phyloP scores from a whole-genome alignment of 345 rosid species.

The Citrus trifoliata region DNA sequence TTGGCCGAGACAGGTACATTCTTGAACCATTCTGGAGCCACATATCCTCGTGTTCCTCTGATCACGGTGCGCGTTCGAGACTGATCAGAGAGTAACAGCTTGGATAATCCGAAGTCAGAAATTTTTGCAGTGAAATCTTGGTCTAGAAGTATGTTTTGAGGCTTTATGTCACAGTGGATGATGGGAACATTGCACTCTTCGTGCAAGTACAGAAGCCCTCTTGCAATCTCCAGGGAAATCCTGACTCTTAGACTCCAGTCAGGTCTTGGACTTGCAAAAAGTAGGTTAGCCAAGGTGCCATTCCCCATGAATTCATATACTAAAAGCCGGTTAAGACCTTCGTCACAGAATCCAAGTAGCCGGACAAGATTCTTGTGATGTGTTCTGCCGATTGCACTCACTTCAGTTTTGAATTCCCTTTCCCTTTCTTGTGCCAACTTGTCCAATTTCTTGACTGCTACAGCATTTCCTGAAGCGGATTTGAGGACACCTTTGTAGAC shows the following conservation, averaged over 20 bases:
- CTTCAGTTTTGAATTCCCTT: slow-evolving; percentile 27
- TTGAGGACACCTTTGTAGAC: slow-evolving; percentile 29
- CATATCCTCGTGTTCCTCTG: slow-evolving; percentile 19
- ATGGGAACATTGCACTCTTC: slow-evolving; percentile 20
- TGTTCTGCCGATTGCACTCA: slow-evolving; percentile 23
- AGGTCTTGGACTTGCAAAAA: slow-evolving; percentile 8
- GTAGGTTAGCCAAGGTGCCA: slow-evolving; percentile 17
- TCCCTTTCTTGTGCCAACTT: slow-evolving; percentile 19
- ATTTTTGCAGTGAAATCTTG: not conserved
- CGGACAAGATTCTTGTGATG: slow-evolving; percentile 26
- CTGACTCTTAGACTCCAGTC: slow-evolving; percentile 20
- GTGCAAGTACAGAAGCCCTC: slow-evolving; percentile 22
- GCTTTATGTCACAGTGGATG: slow-evolving; percentile 19
- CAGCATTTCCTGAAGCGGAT: slow-evolving; percentile 1
- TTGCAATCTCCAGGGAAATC: slow-evolving; percentile 19
- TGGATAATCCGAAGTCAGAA: slow-evolving; percentile 17
- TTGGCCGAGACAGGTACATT: slow-evolving; percentile 16
- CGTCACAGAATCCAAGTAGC: slow-evolving; percentile 25
- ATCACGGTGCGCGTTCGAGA: slow-evolving; percentile 4
- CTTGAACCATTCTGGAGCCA: slow-evolving; percentile 27
- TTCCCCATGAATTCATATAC: slow-evolving; percentile 24
- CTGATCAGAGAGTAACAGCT: slow-evolving; percentile 6
- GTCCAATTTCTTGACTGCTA: slow-evolving; percentile 28
- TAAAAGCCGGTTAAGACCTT: slow-evolving; percentile 16
- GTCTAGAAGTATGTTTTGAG: slow-evolving; percentile 22